phyloP scores from a whole-genome alignment of 805 yeast genomes.

The Pachysolen tannophilus region DNA sequence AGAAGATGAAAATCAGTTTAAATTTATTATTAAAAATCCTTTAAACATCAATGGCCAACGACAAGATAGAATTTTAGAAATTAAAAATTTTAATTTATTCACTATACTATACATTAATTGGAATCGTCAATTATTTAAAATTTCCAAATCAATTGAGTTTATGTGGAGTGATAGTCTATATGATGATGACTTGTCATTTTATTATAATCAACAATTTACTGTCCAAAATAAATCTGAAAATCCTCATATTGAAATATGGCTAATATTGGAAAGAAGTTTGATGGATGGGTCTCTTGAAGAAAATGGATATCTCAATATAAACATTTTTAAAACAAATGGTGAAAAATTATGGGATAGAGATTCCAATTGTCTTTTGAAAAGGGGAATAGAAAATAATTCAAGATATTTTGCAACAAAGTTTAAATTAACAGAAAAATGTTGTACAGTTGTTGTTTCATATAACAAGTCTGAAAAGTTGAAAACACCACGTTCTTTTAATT shows the following conservation, averaged over 20 bases:
- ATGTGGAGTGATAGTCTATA: conserved; percentile 16
- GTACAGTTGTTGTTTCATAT: conserved; percentile 15
- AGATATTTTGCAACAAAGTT: conserved; percentile 21
- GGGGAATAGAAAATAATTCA: conserved; percentile 21
- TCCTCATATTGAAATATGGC: conserved; percentile 28
- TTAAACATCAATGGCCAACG: conserved; percentile 20
- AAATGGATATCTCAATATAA: conserved; percentile 8
- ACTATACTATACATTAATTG: conserved; percentile 58
- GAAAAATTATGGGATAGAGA: conserved; percentile 22
- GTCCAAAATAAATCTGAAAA: conserved; percentile 24
- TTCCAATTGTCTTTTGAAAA: conserved; percentile 3
- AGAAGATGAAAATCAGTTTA: conserved; percentile 10
- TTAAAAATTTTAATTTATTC: conserved; percentile 30
- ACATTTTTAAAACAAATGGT: conserved; percentile 21
- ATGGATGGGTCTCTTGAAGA: conserved; percentile 12
- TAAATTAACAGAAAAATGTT: conserved; percentile 13
- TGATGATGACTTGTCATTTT: conserved; percentile 12
- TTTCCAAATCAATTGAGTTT: conserved; percentile 18
- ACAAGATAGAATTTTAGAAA: conserved; percentile 17
- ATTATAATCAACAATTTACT: conserved; percentile 35
- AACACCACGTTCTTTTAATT: conserved; percentile 7
- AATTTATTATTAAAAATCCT: conserved; percentile 37
- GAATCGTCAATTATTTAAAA: conserved; percentile 32
- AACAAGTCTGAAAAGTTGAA: conserved; percentile 7
- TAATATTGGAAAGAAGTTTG: conserved; percentile 44